Conservation (phyloP, 78 protist genomes). For the Isochrysis galbana region DNA sequence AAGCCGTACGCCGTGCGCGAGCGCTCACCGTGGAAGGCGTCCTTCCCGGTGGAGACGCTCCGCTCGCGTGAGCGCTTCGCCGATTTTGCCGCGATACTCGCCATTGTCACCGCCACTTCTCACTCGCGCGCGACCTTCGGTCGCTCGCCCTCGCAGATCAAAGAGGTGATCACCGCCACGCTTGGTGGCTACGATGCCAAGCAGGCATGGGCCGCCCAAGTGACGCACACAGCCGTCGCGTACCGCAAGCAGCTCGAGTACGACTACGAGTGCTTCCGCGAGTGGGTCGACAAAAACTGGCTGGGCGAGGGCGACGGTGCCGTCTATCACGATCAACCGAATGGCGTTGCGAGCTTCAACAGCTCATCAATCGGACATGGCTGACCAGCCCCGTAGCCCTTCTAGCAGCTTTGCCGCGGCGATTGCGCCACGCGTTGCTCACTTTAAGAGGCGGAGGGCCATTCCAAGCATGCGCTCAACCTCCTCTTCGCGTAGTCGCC, state of each 20-base stretch:
- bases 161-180: background rate
- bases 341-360: no score
- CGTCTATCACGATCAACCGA: no score
- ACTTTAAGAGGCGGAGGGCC: no score
- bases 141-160: background rate
- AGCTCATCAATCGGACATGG: no score
- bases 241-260: background rate
- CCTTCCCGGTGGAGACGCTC: background rate
- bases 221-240: background rate
- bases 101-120: background rate
- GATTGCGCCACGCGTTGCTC: no score
- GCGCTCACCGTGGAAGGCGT: constrained; percentile 27
- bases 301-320: no score
- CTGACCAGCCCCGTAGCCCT: no score
- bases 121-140: background rate
- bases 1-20: background rate
- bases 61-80: background rate
- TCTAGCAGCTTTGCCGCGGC: no score
- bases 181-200: background rate
- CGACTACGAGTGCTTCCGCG: background rate
- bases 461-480: no score
- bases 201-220: background rate
- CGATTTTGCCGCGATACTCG: background rate
- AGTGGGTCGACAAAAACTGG: no score
- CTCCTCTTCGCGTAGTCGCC: no score